Conservation (phyloP, 108 stramenopile species). For the Mayamaea pseudoterrestris region DNA sequence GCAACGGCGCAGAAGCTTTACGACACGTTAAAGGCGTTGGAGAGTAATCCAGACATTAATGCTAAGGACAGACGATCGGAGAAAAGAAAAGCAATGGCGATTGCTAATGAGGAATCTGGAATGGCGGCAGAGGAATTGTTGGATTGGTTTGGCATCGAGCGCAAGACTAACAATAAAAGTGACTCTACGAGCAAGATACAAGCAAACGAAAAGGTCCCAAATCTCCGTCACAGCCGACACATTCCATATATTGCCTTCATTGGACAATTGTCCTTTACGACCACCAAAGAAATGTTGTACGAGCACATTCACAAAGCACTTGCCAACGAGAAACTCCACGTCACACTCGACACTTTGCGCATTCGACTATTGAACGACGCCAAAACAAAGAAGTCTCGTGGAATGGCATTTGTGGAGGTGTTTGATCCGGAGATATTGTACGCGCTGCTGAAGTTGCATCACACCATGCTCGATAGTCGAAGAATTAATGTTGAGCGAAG, state of each 20-base stretch:
- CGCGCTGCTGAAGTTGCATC: conserved; percentile 76
- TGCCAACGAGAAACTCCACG: conserved; percentile 12
- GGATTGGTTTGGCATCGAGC: conserved; percentile 21
- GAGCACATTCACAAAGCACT: conserved; percentile 55
- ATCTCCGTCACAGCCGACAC: conserved; percentile 3
- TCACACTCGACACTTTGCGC: conserved; percentile 28
- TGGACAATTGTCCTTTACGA: conserved; percentile 79
- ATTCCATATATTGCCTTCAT: conserved; percentile 84
- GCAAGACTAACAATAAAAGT: conserved; percentile 2
- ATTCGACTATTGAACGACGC: conserved; percentile 77
- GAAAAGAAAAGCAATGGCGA: conserved; percentile 64
- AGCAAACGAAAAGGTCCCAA: conserved; percentile 2
- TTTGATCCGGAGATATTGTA: conserved; percentile 68
- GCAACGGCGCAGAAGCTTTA: conserved; percentile 21
- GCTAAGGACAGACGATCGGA: conserved; percentile 64
- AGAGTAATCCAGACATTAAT: conserved; percentile 25
- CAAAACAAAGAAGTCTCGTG: conserved; percentile 60
- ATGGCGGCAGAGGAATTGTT: conserved; percentile 19
- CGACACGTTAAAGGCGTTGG: conserved; percentile 25
- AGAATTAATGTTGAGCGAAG: conserved; percentile 86
- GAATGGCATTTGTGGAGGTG: conserved; percentile 83
- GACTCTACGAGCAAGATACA: conserved; percentile 1
- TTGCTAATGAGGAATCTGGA: conserved; percentile 47
- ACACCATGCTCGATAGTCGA: conserved; percentile 82
- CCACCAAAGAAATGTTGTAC: conserved; percentile 55